Evolutionary conservation across 2,329 filamentous ascomycete species (phyloP), one percentile per base, ranked within the genome.

Genomic region (Orbilia ellipsospora): DNA sequence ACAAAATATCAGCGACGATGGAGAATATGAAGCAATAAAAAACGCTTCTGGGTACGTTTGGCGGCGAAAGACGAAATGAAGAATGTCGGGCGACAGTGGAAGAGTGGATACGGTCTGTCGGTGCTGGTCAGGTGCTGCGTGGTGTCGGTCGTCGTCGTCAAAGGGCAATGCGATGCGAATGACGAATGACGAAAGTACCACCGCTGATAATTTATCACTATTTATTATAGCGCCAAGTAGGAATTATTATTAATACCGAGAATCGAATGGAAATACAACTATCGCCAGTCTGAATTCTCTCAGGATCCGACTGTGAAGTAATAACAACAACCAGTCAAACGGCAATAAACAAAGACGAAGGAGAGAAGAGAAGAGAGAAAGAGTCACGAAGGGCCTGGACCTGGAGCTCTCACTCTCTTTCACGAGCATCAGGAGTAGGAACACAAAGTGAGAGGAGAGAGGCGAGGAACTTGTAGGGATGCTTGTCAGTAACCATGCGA

Each of bases 101-200:
- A 44, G 5, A 12, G 40, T 12, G 40, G 40, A n/a, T 12, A 44
- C 40, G 2, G 40, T 12, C n/a, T 12, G 40, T n/a, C 40, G 44
- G 44, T 48, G 44, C 16, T 15, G 13, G 44, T 18, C 44, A 18
- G 44, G 44, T 15, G 15, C 44, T n/a, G 16, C 6, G 7, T 4
- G 44, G 44, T 7, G 31, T 36, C 31, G 31, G 31, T 36, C 31
- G 31, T 36, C 31, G 31, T 36, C 5, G 44, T 13, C 15, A 18
- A 18, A 48, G 44, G 44, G 44, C 44, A 48, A 48, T 48, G 44
- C 44, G 44, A 48, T 48, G 44, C 44, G 44, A 48, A 48, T 48
- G 44, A 48, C 44, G 44, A 48, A 15, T n/a, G 16, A 48, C 44
- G 31, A 36, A 48, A 48, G 44, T 48, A 48, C 44, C 44, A 48